phyloP scores from a whole-genome alignment of 129 eudicot genomes.

The Erigeron canadensis region DNA sequence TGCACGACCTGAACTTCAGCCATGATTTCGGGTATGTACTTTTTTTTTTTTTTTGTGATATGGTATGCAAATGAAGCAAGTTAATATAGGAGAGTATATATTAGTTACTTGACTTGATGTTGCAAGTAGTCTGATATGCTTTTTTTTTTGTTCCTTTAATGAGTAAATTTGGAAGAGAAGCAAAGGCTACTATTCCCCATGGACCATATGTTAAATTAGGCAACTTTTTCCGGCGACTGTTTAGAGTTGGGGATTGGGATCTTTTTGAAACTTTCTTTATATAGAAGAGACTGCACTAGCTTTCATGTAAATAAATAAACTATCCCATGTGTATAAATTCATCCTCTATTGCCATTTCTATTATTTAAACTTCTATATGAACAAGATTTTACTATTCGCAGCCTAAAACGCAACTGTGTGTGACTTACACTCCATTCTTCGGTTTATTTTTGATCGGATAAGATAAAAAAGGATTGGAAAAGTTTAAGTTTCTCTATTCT shows the following conservation, averaged over 20 bases:
- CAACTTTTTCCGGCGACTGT: constrained; percentile 31
- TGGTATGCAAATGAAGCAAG: constrained; percentile 10
- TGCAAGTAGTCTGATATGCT: constrained; percentile 27
- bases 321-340: constrained; percentile 19
- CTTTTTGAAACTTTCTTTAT: constrained; percentile 24
- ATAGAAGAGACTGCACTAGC: constrained; percentile 21
- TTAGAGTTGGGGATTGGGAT: constrained; percentile 36
- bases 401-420: too few relatives aligned
- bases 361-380: too few relatives aligned
- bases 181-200: constrained; percentile 36
- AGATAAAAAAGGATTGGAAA: too few relatives aligned
- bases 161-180: constrained; percentile 41
- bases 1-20: constrained; percentile 49
- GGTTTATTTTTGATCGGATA: too few relatives aligned
- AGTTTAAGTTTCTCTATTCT: too few relatives aligned
- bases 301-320: background rate
- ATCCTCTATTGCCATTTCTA: background rate
- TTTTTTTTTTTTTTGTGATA: background rate
- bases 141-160: background rate
- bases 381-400: too few relatives aligned
- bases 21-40: constrained; percentile 32
- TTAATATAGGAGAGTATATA: background rate
- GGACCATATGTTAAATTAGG: constrained; percentile 18
- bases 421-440: too few relatives aligned
- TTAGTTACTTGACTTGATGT: constrained; percentile 7